Evolutionary conservation across 2,329 filamentous ascomycete genomes (phyloP).

Genomic region (Trichoderma harzianum): DNA sequence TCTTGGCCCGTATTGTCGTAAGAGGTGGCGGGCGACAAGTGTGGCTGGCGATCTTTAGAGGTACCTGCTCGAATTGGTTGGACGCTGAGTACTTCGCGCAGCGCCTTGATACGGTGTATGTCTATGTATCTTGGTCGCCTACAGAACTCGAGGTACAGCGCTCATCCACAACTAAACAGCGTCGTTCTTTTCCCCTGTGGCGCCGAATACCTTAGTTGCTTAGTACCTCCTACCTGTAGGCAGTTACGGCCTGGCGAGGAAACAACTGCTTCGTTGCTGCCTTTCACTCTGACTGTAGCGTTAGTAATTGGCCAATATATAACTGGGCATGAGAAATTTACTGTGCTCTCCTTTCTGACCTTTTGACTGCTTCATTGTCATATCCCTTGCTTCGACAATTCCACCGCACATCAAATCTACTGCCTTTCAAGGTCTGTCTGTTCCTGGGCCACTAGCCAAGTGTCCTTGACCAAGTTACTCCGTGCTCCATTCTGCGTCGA

Average conservation of each 20-base stretch:
- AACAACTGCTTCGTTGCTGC: background rate
- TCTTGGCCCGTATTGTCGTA: background rate
- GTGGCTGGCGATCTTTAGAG: background rate
- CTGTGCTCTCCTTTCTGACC: background rate
- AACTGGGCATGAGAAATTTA: background rate
- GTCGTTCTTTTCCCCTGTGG: background rate
- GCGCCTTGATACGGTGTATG: background rate
- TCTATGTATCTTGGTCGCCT: background rate
- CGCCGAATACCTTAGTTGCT: background rate
- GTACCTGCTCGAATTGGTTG: background rate
- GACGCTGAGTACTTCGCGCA: background rate
- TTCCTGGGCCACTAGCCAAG: conserved; percentile 1
- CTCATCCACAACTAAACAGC: background rate
- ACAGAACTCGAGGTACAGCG: background rate
- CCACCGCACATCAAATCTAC: background rate
- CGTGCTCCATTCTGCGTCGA: background rate
- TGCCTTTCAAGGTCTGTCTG: background rate
- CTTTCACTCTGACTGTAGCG: background rate
- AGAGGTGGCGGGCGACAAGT: background rate
- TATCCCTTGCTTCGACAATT: background rate
- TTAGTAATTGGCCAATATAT: conserved; percentile 3
- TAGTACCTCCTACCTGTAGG: background rate
- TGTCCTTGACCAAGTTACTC: background rate
- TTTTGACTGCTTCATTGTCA: background rate
- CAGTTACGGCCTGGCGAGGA: background rate